These are phyloP conservation scores for Urtica urens DNA, from an alignment of 306 rosid species.

Conservation along the genomic window DNA sequence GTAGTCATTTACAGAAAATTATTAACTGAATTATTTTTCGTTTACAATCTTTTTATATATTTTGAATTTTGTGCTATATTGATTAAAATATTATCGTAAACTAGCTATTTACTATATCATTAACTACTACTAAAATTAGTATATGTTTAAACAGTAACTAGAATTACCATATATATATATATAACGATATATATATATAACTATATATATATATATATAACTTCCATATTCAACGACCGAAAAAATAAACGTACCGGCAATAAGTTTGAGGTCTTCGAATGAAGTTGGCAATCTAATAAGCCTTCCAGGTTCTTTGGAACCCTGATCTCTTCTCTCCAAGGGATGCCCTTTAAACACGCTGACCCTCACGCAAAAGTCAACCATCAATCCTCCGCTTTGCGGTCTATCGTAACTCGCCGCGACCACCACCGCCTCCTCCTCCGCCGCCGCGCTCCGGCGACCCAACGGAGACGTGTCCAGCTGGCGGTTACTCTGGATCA, in stretches of 20 bases:
- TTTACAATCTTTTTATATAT: too few species aligned
- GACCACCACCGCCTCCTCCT: conserved; percentile 20
- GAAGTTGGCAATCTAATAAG: conserved; percentile 66
- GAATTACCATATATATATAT: not conserved
- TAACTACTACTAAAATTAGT: too few species aligned
- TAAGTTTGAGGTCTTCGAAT: conserved; percentile 51
- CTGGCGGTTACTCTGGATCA: too few species aligned
- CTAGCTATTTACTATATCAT: too few species aligned
- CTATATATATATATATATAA: not conserved
- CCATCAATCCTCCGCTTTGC: conserved; percentile 20
- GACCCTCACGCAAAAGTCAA: conserved; percentile 34
- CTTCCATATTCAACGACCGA: not conserved
- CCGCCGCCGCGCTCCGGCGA: conserved; percentile 23
- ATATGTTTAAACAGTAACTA: not conserved
- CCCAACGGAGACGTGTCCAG: conserved; percentile 49
- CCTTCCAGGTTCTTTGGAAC: conserved; percentile 53
- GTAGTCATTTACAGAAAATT: too few species aligned
- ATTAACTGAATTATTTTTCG: too few species aligned
- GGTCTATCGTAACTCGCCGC: not conserved
- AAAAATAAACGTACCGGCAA: conserved; percentile 61
- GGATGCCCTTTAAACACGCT: conserved; percentile 79
- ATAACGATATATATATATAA: not conserved
- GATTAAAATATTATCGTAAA: too few species aligned
- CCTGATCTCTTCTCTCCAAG: conserved; percentile 32
- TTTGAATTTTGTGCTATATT: too few species aligned